Percentiles rank a stretch among this genome's conserved stretches.
These are phyloP conservation scores for Penicillium janthinellum DNA, from an alignment of 2,329 filamentous ascomycete genomes.

Conservation along the genomic window DNA sequence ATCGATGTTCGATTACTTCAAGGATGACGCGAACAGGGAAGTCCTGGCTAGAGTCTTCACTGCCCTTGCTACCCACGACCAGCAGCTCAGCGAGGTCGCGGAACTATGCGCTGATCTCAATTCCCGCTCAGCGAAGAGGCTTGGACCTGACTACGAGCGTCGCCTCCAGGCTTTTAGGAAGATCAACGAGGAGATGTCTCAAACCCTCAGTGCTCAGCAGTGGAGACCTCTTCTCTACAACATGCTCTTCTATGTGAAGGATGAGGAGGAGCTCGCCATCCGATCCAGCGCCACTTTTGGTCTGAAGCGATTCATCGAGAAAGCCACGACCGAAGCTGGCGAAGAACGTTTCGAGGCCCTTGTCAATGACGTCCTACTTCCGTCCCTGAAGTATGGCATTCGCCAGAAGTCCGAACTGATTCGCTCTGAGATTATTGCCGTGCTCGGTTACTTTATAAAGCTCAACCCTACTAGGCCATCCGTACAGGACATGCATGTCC, in stretches of 20 bases:
- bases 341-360: constrained; percentile 58
- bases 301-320: constrained; percentile 75
- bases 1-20: constrained; percentile 87
- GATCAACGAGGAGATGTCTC: constrained; percentile 66
- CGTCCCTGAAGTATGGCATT: constrained; percentile 74
- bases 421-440: constrained; percentile 75
- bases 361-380: constrained; percentile 67
- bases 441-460: constrained; percentile 77
- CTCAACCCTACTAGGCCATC: constrained; percentile 69
- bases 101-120: constrained; percentile 77
- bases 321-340: constrained; percentile 48
- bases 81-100: constrained; percentile 64
- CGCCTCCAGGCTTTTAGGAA: constrained; percentile 74
- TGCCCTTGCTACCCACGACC: constrained; percentile 68
- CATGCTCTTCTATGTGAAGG: constrained; percentile 80
- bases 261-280: constrained; percentile 86
- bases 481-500: constrained; percentile 70
- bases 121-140: constrained; percentile 67
- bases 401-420: constrained; percentile 81
- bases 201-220: constrained; percentile 66
- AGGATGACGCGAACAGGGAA: constrained; percentile 74
- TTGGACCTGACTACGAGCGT: constrained; percentile 86
- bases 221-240: constrained; percentile 91
- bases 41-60: constrained; percentile 72
- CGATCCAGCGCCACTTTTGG: constrained; percentile 79